A percentile compares a stretch with the other conserved stretches of the same genome.
Evolutionary conservation across 2,329 filamentous ascomycete genomes (phyloP).

Genomic region (Cytospora piceae): DNA sequence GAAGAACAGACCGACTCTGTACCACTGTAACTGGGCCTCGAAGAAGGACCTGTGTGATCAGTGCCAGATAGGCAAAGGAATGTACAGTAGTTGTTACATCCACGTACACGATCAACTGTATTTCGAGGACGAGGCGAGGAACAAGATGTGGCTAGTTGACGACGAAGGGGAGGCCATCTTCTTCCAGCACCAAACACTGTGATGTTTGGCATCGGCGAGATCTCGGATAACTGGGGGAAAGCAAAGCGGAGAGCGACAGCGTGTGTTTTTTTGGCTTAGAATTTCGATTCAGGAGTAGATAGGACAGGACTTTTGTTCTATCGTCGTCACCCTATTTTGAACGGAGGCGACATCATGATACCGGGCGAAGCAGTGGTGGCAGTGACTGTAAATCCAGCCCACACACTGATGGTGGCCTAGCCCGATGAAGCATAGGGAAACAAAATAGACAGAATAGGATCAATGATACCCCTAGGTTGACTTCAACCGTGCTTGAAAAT

Average conservation of each 20-base stretch:
- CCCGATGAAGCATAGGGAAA: too few relatives aligned
- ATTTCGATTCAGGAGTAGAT: too few relatives aligned
- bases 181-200: not conserved
- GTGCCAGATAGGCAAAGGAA: not conserved
- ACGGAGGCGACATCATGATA: too few relatives aligned
- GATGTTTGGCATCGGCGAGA: too few relatives aligned
- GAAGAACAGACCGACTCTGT: not conserved
- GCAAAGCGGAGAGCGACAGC: not conserved
- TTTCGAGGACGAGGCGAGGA: not conserved
- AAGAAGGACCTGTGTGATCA: not conserved
- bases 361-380: too few relatives aligned
- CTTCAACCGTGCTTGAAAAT: not conserved
- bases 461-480: too few relatives aligned
- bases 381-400: not conserved
- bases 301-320: too few relatives aligned
- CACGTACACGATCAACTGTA: not conserved
- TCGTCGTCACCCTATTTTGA: too few relatives aligned
- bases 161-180: constrained; percentile 5
- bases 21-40: not conserved
- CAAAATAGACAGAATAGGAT: not conserved
- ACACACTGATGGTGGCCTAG: not conserved
- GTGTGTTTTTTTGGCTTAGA: too few relatives aligned
- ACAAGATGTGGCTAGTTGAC: constrained; percentile 9
- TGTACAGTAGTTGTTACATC: not conserved
- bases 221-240: too few relatives aligned